Base-by-base conservation (phyloP, 2,329 filamentous ascomycete species). In the Bertia moriformis region DNA sequence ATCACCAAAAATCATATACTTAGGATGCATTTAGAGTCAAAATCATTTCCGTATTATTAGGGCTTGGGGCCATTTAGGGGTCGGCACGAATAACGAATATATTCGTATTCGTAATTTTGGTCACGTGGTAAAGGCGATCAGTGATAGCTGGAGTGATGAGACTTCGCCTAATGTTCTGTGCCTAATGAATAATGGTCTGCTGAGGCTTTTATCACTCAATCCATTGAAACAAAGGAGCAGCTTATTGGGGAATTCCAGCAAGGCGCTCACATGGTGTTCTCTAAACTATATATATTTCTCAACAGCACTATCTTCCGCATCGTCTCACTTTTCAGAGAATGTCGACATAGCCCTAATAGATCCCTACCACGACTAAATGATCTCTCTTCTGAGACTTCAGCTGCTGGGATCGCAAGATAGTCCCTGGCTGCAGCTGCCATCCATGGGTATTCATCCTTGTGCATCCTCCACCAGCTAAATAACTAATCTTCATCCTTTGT, bases 161-260 rank as follows among this genome's bases (percentile, higher is more conserved):
- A 29, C 24, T n/a, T 10, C 10, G 24, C n/a, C 24, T 29, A 29
- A 29, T n/a, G n/a, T 29, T 29, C 10, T 29, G 10, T 29, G n/a
- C 10, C 10, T 10, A 29, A 29, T 29, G 10, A 10, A 10, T 29
- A 29, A 29, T n/a, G 10, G n/a, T 29, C 24, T n/a, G n/a, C n/a
- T 29, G 24, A 29, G n/a, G 24, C n/a, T n/a, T n/a, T 29, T n/a
- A 29, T 29, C 24, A 29, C 24, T 29, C n/a, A 29, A 29, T 29
- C 10, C 24, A 29, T 10, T 29, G 10, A 10, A 10, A 10, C 24
- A n/a, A 29, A 29, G 24, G n/a, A n/a, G 24, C 24, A 29, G n/a
- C 10, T n/a, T 29, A 10, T 29, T n/a, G n/a, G 10, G 10, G n/a
- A 29, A 10, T 29, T 10, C 24, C n/a, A 29, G 10, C 24, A 10